Conservation (phyloP, 768 basidiomycete genomes). For the Tricholoma sp. region DNA sequence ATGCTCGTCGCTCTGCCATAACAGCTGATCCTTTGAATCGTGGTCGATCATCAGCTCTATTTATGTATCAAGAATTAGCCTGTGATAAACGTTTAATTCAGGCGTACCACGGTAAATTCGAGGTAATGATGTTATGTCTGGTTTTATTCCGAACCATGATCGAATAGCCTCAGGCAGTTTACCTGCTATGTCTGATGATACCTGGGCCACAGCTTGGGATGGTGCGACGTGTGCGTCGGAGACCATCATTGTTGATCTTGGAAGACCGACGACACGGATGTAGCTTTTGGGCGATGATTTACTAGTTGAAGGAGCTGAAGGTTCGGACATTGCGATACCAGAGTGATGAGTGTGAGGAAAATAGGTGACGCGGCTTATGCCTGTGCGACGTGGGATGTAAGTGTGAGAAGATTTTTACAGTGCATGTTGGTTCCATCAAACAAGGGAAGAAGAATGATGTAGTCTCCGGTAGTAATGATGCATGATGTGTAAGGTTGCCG, state of each 20-base stretch:
- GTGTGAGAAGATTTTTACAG: no score
- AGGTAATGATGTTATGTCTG: not conserved
- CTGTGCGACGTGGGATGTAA: no score
- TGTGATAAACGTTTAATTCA: not conserved
- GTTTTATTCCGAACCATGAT: not conserved
- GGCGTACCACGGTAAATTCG: not conserved
- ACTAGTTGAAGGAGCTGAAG: not conserved
- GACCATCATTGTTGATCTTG: not conserved
- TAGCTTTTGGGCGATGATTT: not conserved
- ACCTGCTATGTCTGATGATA: not conserved
- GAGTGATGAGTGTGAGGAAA: not conserved
- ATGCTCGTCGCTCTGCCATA: not conserved
- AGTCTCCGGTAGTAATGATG: no score
- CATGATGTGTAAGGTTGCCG: no score
- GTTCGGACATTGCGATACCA: no score
- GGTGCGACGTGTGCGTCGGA: not conserved
- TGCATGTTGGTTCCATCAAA: no score
- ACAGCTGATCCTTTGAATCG: not conserved
- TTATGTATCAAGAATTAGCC: not conserved
- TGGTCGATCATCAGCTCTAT: not conserved
- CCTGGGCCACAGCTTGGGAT: not conserved
- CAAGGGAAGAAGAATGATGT: no score
- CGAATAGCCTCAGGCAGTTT: not conserved
- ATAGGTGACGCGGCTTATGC: not conserved
- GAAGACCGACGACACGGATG: not conserved